Base-by-base conservation (phyloP, 2,329 filamentous ascomycete species). In the Pseudocercospora musae region DNA sequence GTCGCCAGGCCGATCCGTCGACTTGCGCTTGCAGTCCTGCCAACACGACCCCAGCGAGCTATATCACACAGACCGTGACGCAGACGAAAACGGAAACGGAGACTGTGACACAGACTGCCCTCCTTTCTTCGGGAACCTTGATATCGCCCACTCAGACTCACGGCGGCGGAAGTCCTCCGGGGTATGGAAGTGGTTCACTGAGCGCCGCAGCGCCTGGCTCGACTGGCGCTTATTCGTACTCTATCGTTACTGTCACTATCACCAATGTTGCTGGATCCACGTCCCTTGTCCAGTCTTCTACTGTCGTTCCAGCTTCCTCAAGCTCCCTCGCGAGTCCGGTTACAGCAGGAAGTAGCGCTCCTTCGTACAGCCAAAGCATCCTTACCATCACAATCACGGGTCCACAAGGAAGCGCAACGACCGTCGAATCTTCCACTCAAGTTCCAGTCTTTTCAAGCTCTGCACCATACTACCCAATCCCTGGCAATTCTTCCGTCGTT, bases 1-100 rank as follows among this genome's bases (percentile, higher is more conserved):
- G 59, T 44, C 62, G 65, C 59, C 59, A 64, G 55, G 77, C 71
- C 62, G 76, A 70, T 49, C 83, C 83, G 25, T 60, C 56, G 15
- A 65, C 66, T 7, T 66, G 64, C 40, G 61, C 64, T n/a, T 63
- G 64, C 42, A 58, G 62, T 50, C 48, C 23, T 40, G 20, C 58
- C 15, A 42, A 58, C 27, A 52, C 40, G 6, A 46, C 57, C 15
- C 62, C 64, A 9, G 20, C 55, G 7, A 60, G 60, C 52, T 67
- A 64, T 49, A 61, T 58, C 31, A 72, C 66, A 13, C 54, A 59
- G 18, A 70, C 68, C 10, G 59, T 65, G 21, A 67, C 68, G 5
- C 46, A 65, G 21, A 67, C 68, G 5, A 42, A 65, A 25, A 70
- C 69, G 1, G 59, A 62, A 20, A 68, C 66, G 0, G 63, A 59